phyloP scores from a whole-genome alignment of 306 rosid species.

The Abrus pulchellus region DNA sequence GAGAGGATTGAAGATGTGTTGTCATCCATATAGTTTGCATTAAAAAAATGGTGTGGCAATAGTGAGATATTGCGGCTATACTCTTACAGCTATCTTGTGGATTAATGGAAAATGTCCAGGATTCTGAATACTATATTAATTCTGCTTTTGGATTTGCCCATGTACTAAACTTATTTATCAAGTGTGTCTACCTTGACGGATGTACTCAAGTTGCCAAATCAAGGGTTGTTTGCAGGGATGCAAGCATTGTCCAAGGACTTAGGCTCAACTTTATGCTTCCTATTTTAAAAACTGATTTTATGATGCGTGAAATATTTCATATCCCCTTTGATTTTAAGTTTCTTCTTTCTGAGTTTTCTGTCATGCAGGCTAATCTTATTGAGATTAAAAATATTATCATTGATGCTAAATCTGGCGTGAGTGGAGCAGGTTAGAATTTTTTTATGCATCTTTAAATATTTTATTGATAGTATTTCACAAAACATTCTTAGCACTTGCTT shows the following conservation, averaged over 20 bases:
- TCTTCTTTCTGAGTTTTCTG: slow-evolving; percentile 42
- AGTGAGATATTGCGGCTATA: slow-evolving; percentile 7
- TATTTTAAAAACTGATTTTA: slow-evolving; percentile 14
- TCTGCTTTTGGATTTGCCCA: neutral
- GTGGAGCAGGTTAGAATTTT: slow-evolving; percentile 87
- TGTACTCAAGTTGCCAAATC: slow-evolving; percentile 8
- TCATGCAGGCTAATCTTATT: slow-evolving; percentile 80
- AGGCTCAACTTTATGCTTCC: slow-evolving; percentile 21
- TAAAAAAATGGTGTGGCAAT: slow-evolving; percentile 25
- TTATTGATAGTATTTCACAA: neutral
- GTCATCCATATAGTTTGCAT: slow-evolving; percentile 13
- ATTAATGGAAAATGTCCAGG: slow-evolving; percentile 22
- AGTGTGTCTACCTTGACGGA: slow-evolving; percentile 31
- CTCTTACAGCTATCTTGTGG: slow-evolving; percentile 2
- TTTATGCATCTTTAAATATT: slow-evolving; percentile 38
- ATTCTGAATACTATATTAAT: neutral
- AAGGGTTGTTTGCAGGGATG: neutral
- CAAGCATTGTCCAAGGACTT: slow-evolving; percentile 42
- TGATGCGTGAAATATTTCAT: slow-evolving; percentile 35
- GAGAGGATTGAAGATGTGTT: slow-evolving; percentile 19
- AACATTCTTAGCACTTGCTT: slow-evolving; percentile 8
- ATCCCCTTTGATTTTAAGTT: slow-evolving; percentile 12
- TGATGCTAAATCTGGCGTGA: slow-evolving; percentile 96
- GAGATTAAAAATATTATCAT: slow-evolving; percentile 67
- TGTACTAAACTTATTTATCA: slow-evolving; percentile 21